A percentile compares a stretch with the other conserved stretches of the same genome.
These are phyloP conservation scores for Trichoderma reesei DNA, from an alignment of 495 filamentous ascomycete species.

Conservation along the genomic window DNA sequence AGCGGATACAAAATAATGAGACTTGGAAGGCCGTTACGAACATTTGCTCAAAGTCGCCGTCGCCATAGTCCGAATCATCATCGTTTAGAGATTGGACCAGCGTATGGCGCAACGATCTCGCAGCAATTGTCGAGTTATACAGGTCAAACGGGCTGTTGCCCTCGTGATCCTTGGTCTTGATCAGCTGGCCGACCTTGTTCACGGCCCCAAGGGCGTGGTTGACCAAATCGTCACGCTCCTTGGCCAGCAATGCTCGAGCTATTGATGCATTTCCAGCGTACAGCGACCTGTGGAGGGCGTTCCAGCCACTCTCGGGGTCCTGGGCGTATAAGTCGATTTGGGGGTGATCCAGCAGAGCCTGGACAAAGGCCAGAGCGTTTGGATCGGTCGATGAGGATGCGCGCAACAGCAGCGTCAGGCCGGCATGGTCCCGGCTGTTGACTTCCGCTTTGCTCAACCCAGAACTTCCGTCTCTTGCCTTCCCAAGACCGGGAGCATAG, in stretches of 20 bases:
- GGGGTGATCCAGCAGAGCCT: constrained; percentile 68
- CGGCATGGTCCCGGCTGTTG: constrained; percentile 69
- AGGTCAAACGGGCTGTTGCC: constrained; percentile 92
- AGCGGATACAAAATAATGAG: neutral
- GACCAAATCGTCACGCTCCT: constrained; percentile 58
- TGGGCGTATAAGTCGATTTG: constrained; percentile 77
- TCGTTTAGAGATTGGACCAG: constrained; percentile 21
- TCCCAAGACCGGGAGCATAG: constrained; percentile 20
- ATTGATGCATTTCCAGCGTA: constrained; percentile 89
- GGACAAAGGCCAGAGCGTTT: constrained; percentile 60
- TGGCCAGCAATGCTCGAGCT: constrained; percentile 66
- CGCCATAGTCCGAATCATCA: constrained; percentile 34
- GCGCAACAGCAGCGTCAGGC: constrained; percentile 77
- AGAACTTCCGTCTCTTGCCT: constrained; percentile 19
- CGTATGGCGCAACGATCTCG: constrained; percentile 32
- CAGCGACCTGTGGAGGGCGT: constrained; percentile 80
- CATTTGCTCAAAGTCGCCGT: constrained; percentile 17
- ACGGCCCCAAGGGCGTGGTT: constrained; percentile 37
- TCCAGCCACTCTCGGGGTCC: constrained; percentile 93
- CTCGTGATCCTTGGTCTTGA: constrained; percentile 92
- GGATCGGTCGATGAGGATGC: constrained; percentile 63
- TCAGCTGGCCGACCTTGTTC: constrained; percentile 50
- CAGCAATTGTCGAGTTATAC: constrained; percentile 71
- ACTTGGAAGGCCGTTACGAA: neutral
- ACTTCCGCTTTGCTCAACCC: constrained; percentile 60